Conservation (phyloP, 345 rosid species). For the Geranium brycei region DNA sequence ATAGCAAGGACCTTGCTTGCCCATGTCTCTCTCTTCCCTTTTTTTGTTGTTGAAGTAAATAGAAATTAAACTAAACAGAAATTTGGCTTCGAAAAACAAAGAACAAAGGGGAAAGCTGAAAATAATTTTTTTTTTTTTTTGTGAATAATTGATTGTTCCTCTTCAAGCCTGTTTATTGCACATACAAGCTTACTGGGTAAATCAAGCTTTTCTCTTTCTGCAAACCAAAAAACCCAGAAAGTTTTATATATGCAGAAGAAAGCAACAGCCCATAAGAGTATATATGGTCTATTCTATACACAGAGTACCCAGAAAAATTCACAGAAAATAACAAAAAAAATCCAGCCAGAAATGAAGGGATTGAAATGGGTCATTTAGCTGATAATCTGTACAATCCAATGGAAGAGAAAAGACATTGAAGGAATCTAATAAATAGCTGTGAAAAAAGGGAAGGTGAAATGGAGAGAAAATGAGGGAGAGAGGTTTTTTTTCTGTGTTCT, state of each 20-base stretch:
- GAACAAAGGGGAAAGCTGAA: slow-evolving; percentile 3
- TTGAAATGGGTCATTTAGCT: slow-evolving; percentile 26
- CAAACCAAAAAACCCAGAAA: too few species aligned
- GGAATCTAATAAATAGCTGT: slow-evolving; percentile 66
- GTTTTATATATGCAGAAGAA: neutral
- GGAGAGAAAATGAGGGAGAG: slow-evolving; percentile 10
- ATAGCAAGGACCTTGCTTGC: slow-evolving; percentile 93
- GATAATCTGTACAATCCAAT: slow-evolving; percentile 47
- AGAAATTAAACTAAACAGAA: slow-evolving; percentile 12
- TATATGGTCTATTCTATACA: neutral
- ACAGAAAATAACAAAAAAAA: slow-evolving; percentile 13
- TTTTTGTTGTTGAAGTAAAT: slow-evolving; percentile 10
- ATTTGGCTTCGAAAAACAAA: slow-evolving; percentile 6
- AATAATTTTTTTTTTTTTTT: too few species aligned
- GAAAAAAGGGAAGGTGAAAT: slow-evolving; percentile 29
- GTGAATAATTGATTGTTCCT: too few species aligned
- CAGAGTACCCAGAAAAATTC: neutral
- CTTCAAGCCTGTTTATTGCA: too few species aligned
- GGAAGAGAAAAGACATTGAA: slow-evolving; percentile 34
- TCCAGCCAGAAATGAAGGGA: slow-evolving; percentile 15
- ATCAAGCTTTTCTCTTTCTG: too few species aligned
- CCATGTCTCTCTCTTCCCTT: slow-evolving; percentile 40
- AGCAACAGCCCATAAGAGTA: slow-evolving; percentile 25
- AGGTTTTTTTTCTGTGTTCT: slow-evolving; percentile 6
- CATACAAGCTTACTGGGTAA: too few species aligned